Base-by-base conservation (phyloP, 768 basidiomycete genomes). In the Mycena capillaripes region DNA sequence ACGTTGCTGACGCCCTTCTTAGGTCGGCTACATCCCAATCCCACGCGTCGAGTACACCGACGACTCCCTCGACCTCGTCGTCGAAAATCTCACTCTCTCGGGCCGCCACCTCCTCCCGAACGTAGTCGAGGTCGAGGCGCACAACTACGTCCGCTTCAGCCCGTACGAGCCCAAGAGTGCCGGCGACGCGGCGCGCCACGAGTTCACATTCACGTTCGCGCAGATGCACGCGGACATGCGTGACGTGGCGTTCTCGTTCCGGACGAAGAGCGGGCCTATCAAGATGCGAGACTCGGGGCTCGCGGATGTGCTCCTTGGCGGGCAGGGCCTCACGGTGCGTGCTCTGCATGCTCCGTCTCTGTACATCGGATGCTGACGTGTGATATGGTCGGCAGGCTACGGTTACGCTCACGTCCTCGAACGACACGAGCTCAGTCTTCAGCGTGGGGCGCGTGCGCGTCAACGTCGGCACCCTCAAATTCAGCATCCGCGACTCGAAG, bases 201-300 rank as follows among this genome's bases (percentile, higher is more conserved):
- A 89, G 62, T 90, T 98, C 79, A 92, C 88, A 36, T 79, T 98
- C 63, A 91, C 89, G 9, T 86, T 98, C 48, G 86, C 86, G 29
- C 97, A 98, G 80, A 94, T 98, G 76, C 97, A 98, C 79, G 93
- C 94, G 3, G 96, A 98, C 76, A 93, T 99, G 90, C 90, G 94
- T 23, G 97, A 97, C 76, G 94, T 97, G 12, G 92, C 94, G 8
- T 97, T 98, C 82, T 95, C 93, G 79, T 96, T 95, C 86, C 87
- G 86, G 74, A 95, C 92, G 86, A 97, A 97, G 89, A 89, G 85
- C 7, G 95, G 95, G 3, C 53, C 53, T 30, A 89, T 95, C 3
- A 95, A 92, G 85, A 82, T 97, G 80, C 87, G 80, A 57, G 96
- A 97, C 82, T 91, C 90, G 4, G 96, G 96, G 52, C 81, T 97